Evolutionary conservation across 331 rosid genomes (phyloP).

Genomic region (Malus hybrid): DNA sequence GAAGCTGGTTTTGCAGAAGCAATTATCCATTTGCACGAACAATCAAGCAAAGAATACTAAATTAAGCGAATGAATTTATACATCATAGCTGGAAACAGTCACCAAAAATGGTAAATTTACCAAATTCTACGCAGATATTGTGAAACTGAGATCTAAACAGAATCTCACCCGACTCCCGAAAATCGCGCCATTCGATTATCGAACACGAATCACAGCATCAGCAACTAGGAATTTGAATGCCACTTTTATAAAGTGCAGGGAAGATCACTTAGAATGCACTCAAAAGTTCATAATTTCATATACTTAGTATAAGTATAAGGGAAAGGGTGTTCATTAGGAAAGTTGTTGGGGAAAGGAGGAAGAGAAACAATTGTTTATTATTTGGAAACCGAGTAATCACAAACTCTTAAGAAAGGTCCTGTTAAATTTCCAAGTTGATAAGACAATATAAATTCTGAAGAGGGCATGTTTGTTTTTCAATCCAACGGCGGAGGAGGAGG

Average conservation of each 20-base stretch:
- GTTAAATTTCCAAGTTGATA: constrained; percentile 13
- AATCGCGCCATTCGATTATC: constrained; percentile 13
- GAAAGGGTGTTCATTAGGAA: constrained; percentile 5
- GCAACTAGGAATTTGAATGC: constrained; percentile 17
- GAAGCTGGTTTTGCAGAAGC: constrained; percentile 9
- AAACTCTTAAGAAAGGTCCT: constrained; percentile 2
- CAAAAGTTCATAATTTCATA: constrained; percentile 30
- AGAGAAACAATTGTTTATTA: too few species aligned
- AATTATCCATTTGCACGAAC: background rate
- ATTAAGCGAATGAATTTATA: background rate
- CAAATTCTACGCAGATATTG: constrained; percentile 24
- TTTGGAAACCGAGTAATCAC: too few species aligned
- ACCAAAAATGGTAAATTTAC: constrained; percentile 11
- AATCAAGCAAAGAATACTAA: background rate
- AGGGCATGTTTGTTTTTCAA: constrained; percentile 26
- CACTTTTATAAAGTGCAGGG: constrained; percentile 22
- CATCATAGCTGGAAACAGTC: background rate
- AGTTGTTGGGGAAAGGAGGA: constrained; percentile 18
- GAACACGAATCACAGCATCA: constrained; percentile 37
- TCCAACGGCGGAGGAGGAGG: constrained; percentile 12
- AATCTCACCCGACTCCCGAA: constrained; percentile 19
- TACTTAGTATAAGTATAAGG: constrained; percentile 3
- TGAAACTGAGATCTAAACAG: constrained; percentile 13
- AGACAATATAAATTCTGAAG: background rate
- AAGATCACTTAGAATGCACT: constrained; percentile 25